phyloP scores from a whole-genome alignment of 345 rosid genomes.

The Ceriops zippeliana region DNA sequence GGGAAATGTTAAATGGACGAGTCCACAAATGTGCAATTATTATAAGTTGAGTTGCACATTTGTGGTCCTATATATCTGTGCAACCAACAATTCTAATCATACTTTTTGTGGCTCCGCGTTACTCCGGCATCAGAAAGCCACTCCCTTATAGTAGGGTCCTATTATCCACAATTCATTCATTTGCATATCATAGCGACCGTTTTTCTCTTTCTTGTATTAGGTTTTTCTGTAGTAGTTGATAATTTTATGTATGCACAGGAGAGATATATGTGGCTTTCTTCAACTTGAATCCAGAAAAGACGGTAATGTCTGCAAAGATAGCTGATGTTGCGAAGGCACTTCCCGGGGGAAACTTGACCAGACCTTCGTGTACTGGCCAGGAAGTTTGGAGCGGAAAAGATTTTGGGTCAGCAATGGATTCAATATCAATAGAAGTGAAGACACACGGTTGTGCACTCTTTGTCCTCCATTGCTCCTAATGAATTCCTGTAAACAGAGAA shows the following conservation, averaged over 20 bases:
- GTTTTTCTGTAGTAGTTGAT: not conserved
- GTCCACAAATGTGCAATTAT: too few species aligned
- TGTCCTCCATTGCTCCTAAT: conserved; percentile 28
- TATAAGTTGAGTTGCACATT: too few species aligned
- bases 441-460: conserved; percentile 59
- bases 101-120: too few species aligned
- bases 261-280: conserved; percentile 28
- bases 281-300: conserved; percentile 20
- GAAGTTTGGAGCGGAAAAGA: conserved; percentile 67
- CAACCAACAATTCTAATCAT: too few species aligned
- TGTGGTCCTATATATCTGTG: too few species aligned
- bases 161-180: not conserved
- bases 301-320: conserved; percentile 49
- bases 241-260: conserved; percentile 14
- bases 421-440: conserved; percentile 40
- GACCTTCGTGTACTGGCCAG: conserved; percentile 39
- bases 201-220: not conserved
- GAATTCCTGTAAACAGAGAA: not conserved
- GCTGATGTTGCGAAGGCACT: conserved; percentile 58
- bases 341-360: conserved; percentile 27
- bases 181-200: not conserved
- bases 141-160: too few species aligned
- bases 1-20: too few species aligned
- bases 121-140: too few species aligned
- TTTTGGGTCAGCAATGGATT: conserved; percentile 25